Base-by-base conservation (phyloP, 768 basidiomycete species). In the Boletus sp. region DNA sequence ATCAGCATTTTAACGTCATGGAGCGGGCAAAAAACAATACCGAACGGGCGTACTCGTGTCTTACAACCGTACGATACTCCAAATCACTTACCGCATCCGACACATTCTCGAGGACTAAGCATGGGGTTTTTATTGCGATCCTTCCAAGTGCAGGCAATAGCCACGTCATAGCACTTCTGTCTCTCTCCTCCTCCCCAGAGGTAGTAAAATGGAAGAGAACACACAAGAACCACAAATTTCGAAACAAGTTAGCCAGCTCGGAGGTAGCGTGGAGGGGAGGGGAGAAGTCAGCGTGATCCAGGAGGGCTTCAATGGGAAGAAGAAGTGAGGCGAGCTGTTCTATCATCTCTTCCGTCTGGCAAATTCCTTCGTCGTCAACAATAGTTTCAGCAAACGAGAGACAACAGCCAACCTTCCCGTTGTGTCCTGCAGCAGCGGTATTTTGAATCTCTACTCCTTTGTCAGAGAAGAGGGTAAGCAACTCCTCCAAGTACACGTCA, bases 201-300 rank as follows among this genome's bases (percentile, higher is more conserved):
- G 45, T 35, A 3, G 91, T 87, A 61, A 98, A 89, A 21, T 87
- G 82, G 63, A 96, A 93, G 15, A 96, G 80, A 25, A 90, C 82
- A 66, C 91, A 93, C 19, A 98, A 72, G 71, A 95, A 93, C 96
- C 96, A 99, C 72, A 94, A 79, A 64, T 92, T 93, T 41, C 94
- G 83, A 80, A 97, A 98, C 21, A 93, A 75, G 5, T 83, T 75
- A 11, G 88, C 83, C 13, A 92, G 67, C 23, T 83, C 83, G 5
- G 83, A 65, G 1, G 84, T 77, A 19, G 84, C 71, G 27, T 78
- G 70, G 17, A 76, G 49, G 33, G 84, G 79, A 2, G 88, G 83
- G 42, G 79, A 77, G 69, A 88, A 90, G 55, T 86, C 83, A 14
- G 71, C 61, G 62, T 93, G 90, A 33, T 78, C 73, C 23, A 99